A percentile compares a stretch with the other conserved stretches of the same genome.
These are phyloP conservation scores for Suillus subalutaceus DNA, from an alignment of 768 basidiomycete genomes.

Conservation along the genomic window DNA sequence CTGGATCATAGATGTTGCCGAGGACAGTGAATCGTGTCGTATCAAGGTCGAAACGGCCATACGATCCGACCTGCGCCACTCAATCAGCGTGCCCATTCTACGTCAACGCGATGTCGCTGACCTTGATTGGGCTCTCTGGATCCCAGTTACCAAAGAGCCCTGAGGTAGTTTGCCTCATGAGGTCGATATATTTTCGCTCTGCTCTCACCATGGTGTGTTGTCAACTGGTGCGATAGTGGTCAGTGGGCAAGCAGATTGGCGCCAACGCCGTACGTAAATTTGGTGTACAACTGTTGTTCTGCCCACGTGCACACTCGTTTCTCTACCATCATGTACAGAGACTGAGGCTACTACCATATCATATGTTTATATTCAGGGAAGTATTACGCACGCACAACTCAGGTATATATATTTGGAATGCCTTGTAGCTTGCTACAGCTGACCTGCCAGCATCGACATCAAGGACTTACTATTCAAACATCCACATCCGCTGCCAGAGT, in stretches of 20 bases:
- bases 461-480: too few species aligned
- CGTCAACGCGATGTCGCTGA: conserved; percentile 14
- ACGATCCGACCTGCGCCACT: conserved; percentile 36
- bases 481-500: too few species aligned
- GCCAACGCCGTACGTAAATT: neutral
- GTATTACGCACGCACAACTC: too few species aligned
- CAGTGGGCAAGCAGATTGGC: neutral
- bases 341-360: too few species aligned
- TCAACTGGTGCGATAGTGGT: neutral
- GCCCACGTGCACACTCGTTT: neutral
- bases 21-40: conserved; percentile 33
- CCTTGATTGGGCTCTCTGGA: conserved; percentile 35
- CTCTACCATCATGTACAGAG: too few species aligned
- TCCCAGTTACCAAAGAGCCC: conserved; percentile 41
- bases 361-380: too few species aligned
- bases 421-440: too few species aligned
- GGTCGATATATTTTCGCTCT: conserved; percentile 37
- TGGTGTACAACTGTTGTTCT: neutral
- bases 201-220: conserved; percentile 3
- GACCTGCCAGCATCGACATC: too few species aligned
- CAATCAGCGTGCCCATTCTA: neutral
- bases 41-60: conserved; percentile 30
- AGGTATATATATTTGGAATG: too few species aligned
- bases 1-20: conserved; percentile 36
- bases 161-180: conserved; percentile 28